These are phyloP conservation scores for Trichoderma sp. DNA, from an alignment of 2,329 filamentous ascomycete species.

Conservation along the genomic window DNA sequence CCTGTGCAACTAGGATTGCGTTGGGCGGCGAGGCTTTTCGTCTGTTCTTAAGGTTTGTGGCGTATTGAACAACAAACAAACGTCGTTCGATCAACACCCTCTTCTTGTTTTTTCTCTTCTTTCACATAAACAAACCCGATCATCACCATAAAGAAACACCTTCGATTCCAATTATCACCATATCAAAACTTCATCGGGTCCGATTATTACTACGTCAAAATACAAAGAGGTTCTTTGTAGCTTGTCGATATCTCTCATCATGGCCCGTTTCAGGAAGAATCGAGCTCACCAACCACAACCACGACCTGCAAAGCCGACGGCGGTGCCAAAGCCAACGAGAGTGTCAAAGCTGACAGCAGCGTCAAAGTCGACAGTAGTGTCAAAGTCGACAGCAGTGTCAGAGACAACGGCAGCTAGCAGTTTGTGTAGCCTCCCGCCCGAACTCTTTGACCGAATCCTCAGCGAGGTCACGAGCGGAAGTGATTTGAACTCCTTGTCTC, in stretches of 20 bases:
- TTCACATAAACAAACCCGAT: background rate
- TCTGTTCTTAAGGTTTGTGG: background rate
- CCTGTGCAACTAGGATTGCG: background rate
- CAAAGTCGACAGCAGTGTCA: background rate
- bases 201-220: background rate
- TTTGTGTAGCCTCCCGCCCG: background rate
- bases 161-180: background rate
- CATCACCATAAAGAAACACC: background rate
- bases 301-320: no score
- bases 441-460: constrained; percentile 1
- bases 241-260: background rate
- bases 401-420: background rate
- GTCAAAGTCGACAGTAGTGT: no score
- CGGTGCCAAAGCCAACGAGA: no score
- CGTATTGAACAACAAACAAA: background rate
- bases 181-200: background rate
- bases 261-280: background rate
- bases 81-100: background rate
- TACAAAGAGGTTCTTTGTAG: background rate
- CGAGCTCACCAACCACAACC: background rate
- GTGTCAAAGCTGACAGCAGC: background rate
- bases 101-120: background rate
- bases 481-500: constrained; percentile 6
- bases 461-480: background rate
- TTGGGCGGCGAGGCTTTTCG: background rate